Percentiles rank a stretch among this genome's conserved stretches.
Evolutionary conservation across 2,329 filamentous ascomycete genomes (phyloP).

Genomic region (Periconia digitata): DNA sequence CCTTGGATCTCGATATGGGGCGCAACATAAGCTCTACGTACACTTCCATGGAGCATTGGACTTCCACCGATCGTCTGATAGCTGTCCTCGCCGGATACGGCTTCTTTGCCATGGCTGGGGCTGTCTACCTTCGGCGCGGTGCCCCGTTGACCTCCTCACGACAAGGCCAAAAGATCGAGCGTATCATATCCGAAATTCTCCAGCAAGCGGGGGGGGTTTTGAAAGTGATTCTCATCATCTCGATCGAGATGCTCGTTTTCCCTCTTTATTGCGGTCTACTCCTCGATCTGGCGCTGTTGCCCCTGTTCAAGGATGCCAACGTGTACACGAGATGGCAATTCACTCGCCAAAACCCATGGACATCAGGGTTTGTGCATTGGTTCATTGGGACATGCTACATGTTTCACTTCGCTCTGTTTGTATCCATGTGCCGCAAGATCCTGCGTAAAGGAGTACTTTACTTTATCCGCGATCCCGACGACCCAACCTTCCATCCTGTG

Average conservation of each 20-base stretch:
- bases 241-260: slow-evolving; percentile 98
- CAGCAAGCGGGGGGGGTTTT: slow-evolving; percentile 94
- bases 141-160: slow-evolving; percentile 65
- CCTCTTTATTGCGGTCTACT: slow-evolving; percentile 93
- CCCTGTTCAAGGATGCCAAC: slow-evolving; percentile 81
- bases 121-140: slow-evolving; percentile 76
- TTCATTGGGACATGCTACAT: slow-evolving; percentile 98
- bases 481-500: slow-evolving; percentile 96
- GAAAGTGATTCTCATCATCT: slow-evolving; percentile 97
- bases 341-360: slow-evolving; percentile 76
- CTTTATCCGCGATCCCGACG: slow-evolving; percentile 97
- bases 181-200: slow-evolving; percentile 76
- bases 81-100: slow-evolving; percentile 82
- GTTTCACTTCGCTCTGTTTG: slow-evolving; percentile 99
- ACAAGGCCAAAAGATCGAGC: slow-evolving; percentile 64
- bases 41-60: slow-evolving; percentile 47
- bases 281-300: slow-evolving; percentile 83
- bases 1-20: slow-evolving; percentile 33
- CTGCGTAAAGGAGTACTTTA: slow-evolving; percentile 94
- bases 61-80: slow-evolving; percentile 59
- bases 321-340: slow-evolving; percentile 77
- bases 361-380: slow-evolving; percentile 96
- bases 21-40: slow-evolving; percentile 21
- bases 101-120: slow-evolving; percentile 72
- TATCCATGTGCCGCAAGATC: slow-evolving; percentile 98